Percentiles rank a stretch among this genome's conserved stretches.
phyloP scores from a whole-genome alignment of 83 land plant species.

The Picea abies region DNA sequence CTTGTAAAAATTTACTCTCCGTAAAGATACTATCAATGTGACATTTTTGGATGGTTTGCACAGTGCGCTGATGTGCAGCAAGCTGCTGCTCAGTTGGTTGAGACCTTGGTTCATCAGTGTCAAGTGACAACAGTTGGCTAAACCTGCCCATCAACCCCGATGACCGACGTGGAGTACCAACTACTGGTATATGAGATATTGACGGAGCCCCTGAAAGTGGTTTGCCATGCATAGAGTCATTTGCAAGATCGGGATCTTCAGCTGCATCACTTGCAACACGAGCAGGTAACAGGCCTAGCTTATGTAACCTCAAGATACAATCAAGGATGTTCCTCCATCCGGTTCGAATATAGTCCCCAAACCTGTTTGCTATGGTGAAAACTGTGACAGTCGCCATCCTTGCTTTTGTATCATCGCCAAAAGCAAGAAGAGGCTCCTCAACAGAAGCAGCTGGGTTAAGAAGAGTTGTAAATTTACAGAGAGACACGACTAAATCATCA shows the following conservation, averaged over 20 bases:
- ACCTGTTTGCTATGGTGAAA: constrained; percentile 91
- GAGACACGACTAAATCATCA: constrained; percentile 96
- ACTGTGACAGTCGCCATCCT: constrained; percentile 96
- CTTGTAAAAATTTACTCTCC: constrained; percentile 91
- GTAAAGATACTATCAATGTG: constrained; percentile 92
- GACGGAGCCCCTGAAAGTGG: constrained; percentile 51
- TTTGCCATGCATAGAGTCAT: constrained; percentile 64
- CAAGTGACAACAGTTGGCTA: constrained; percentile 93
- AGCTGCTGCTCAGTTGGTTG: constrained; percentile 97
- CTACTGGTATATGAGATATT: constrained; percentile 46
- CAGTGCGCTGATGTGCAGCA: constrained; percentile 94
- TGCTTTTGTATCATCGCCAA: constrained; percentile 98
- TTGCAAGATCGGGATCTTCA: constrained; percentile 69
- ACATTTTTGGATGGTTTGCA: constrained; percentile 94
- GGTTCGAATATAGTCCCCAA: constrained; percentile 89
- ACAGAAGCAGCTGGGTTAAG: constrained; percentile 78
- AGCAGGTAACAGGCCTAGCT: constrained; percentile 93
- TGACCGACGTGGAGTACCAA: constrained; percentile 84
- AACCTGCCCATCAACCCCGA: constrained; percentile 98
- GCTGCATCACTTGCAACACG: constrained; percentile 92
- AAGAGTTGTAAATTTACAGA: constrained; percentile 96
- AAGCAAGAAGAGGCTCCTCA: constrained; percentile 91
- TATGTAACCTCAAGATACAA: constrained; percentile 93
- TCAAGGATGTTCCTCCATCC: constrained; percentile 99
- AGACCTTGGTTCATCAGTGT: constrained; percentile 90